These are phyloP conservation scores for sunflower (Helianthus annuus) DNA, from an alignment of 129 eudicot genomes.

Conservation along the genomic window HanXRQr2.0-SUNRISE NC_035445.2:71321369-71321868, in stretches of 20 bases:
- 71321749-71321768: neutral
- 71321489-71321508: neutral
- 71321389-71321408: neutral
- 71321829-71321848: neutral
- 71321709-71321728: conserved; percentile 98
- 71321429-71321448: neutral
- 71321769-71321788: neutral
- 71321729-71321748: conserved; percentile 79
- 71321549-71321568: conserved; percentile 2
- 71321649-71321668: conserved; percentile 98
- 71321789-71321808: neutral
- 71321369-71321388: neutral
- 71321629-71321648: conserved; percentile 88
- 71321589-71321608: conserved; percentile 94
- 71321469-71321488: neutral
- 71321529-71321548: neutral
- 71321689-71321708: conserved; percentile 91
- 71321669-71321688: conserved; percentile 99
- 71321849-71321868: neutral
- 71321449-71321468: neutral
- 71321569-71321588: conserved; percentile 83
- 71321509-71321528: neutral
- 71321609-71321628: conserved; percentile 85
- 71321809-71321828: neutral
- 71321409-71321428: neutral